Evolutionary conservation across 768 basidiomycete genomes (phyloP), one percentile per base, ranked within the genome.

Genomic region (Lentinula aciculospora): DNA sequence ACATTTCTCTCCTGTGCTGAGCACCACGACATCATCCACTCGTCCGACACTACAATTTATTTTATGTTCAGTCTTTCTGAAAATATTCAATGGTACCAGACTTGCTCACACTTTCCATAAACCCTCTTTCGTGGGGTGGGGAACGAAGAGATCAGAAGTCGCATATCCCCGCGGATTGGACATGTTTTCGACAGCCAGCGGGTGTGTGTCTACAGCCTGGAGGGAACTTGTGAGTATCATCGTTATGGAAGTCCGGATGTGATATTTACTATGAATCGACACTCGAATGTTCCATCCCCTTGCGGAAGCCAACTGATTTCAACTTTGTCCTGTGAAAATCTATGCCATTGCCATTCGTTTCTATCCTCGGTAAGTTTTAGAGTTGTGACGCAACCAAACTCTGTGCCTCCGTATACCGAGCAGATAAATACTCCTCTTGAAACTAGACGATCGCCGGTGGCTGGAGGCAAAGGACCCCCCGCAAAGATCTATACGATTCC

Each of bases 111-210:
- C 23, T 63, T 71, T 78, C 68, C 74, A 82, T n/a, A 76, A 63
- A 13, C 70, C 65, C 4, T 70, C 62, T 9, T 73, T 72, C 5
- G 72, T 74, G 0, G 80, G 77, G 59, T 81, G 80, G 25, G 67
- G 69, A 32, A 71, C 56, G 59, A 75, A 78, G 6, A 78, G 62
- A 64, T 81, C 80, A 2, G 71, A 72, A 10, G 73, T 78, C 1
- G 72, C 73, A 48, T 79, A 80, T 12, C 78, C 78, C 40, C 62
- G 65, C 4, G 67, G 65, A 58, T 72, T 71, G 4, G 57, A 51
- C 39, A 75, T 47, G 34, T 80, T 69, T 10, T 62, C 63, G 2
- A 69, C 42, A 37, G 75, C 62, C 1, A 72, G 37, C 23, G 70
- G 66, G 57, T 77, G 74, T 3, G 59, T 68, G 17, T 69, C 60